These are phyloP conservation scores for Boletus sensibilis DNA, from an alignment of 768 basidiomycete genomes.

Conservation along the genomic window DNA sequence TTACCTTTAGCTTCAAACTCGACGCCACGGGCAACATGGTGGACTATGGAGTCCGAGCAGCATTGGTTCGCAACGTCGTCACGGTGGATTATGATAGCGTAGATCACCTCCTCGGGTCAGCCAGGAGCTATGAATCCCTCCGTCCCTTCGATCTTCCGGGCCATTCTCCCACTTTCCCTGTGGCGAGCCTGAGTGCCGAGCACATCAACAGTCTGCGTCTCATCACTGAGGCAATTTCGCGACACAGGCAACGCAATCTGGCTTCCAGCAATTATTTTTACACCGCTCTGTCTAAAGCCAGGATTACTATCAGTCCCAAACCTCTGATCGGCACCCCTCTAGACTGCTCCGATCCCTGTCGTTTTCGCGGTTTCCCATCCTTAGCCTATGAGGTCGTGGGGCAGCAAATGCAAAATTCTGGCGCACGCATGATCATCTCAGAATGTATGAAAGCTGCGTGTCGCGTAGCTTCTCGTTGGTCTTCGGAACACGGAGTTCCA, in stretches of 20 bases:
- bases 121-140: conserved; percentile 4
- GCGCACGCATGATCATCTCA: conserved; percentile 59
- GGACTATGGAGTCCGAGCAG: conserved; percentile 69
- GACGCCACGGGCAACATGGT: conserved; percentile 59
- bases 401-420: conserved; percentile 28
- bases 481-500: conserved; percentile 55
- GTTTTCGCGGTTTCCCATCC: conserved; percentile 50
- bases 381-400: conserved; percentile 45
- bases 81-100: conserved; percentile 66
- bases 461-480: conserved; percentile 72
- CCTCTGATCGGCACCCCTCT: conserved; percentile 34
- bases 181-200: conserved; percentile 9
- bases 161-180: not conserved
- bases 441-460: conserved; percentile 85
- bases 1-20: conserved; percentile 82
- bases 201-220: conserved; percentile 31
- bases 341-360: conserved; percentile 31
- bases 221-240: conserved; percentile 31
- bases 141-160: conserved; percentile 23
- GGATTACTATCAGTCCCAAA: conserved; percentile 29
- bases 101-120: conserved; percentile 47
- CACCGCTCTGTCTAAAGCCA: conserved; percentile 23
- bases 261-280: conserved; percentile 25
- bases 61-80: conserved; percentile 67
- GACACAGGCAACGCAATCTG: conserved; percentile 25